Evolutionary conservation across 352 stramenopile genomes (phyloP).

Genomic region (Globisporangium mamillatum): DNA sequence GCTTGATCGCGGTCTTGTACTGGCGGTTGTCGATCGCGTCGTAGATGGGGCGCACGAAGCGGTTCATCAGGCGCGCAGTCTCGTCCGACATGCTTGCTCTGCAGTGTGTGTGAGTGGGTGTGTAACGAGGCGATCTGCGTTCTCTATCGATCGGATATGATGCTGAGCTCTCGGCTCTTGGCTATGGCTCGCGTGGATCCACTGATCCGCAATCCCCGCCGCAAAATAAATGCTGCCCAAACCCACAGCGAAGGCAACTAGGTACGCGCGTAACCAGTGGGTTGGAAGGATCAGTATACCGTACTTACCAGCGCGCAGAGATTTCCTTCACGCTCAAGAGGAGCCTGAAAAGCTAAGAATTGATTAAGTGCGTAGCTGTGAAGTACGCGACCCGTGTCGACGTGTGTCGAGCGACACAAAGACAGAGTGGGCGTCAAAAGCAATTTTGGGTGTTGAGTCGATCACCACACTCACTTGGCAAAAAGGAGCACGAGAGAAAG

Average conservation of each 20-base stretch:
- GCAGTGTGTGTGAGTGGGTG: background rate
- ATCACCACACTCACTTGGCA: constrained; percentile 3
- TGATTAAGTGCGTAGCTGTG: too few species aligned
- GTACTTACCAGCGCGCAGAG: too few species aligned
- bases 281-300: too few species aligned
- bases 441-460: background rate
- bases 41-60: constrained; percentile 84
- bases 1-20: constrained; percentile 82
- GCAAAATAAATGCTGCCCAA: too few species aligned
- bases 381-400: too few species aligned
- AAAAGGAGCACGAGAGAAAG: constrained; percentile 6
- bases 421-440: background rate
- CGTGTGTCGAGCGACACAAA: background rate
- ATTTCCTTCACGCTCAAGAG: too few species aligned
- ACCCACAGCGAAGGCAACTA: too few species aligned
- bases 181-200: constrained; percentile 8
- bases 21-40: constrained; percentile 77
- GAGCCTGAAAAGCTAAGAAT: too few species aligned
- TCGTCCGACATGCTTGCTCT: constrained; percentile 49
- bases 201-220: constrained; percentile 3
- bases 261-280: too few species aligned
- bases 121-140: background rate
- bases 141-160: background rate
- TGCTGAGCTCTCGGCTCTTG: background rate
- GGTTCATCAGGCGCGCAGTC: constrained; percentile 50